Evolutionary conservation across 306 rosid species (phyloP).

Genomic region (Cercis canadensis): DNA sequence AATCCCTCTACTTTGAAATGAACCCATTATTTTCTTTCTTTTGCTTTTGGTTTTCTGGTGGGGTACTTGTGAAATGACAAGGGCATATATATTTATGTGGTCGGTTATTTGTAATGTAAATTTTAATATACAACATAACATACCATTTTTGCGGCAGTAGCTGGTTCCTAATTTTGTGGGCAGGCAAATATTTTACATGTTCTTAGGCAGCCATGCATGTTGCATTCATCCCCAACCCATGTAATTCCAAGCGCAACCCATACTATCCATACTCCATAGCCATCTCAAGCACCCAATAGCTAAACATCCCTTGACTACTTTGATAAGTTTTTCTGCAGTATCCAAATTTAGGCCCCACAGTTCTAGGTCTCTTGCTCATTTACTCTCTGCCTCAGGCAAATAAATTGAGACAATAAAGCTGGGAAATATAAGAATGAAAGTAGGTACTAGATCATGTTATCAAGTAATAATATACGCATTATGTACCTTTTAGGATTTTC

Average conservation of each 20-base stretch:
- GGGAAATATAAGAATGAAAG: too few species aligned
- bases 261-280: slow-evolving; percentile 33
- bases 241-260: slow-evolving; percentile 41
- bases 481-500: too few species aligned
- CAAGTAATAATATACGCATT: too few species aligned
- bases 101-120: slow-evolving; percentile 33
- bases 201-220: slow-evolving; percentile 47
- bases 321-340: slow-evolving; percentile 23
- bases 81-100: slow-evolving; percentile 35
- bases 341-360: slow-evolving; percentile 44
- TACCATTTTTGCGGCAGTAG: slow-evolving; percentile 15
- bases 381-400: too few species aligned
- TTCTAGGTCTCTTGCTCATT: slow-evolving; percentile 26
- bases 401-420: too few species aligned
- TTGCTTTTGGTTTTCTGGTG: slow-evolving; percentile 32
- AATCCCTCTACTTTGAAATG: slow-evolving; percentile 40
- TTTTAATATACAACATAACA: background rate
- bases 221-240: slow-evolving; percentile 54
- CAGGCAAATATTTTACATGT: slow-evolving; percentile 50
- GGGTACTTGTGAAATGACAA: slow-evolving; percentile 40
- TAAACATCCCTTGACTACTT: slow-evolving; percentile 47
- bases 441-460: too few species aligned
- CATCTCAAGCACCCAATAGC: slow-evolving; percentile 25
- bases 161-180: slow-evolving; percentile 42
- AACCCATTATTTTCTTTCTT: slow-evolving; percentile 25